A percentile compares a stretch with the other conserved stretches of the same genome.
Evolutionary conservation across 1,284 basidiomycete genomes (phyloP).

Genomic region (Microbotryum scabiosae): DNA sequence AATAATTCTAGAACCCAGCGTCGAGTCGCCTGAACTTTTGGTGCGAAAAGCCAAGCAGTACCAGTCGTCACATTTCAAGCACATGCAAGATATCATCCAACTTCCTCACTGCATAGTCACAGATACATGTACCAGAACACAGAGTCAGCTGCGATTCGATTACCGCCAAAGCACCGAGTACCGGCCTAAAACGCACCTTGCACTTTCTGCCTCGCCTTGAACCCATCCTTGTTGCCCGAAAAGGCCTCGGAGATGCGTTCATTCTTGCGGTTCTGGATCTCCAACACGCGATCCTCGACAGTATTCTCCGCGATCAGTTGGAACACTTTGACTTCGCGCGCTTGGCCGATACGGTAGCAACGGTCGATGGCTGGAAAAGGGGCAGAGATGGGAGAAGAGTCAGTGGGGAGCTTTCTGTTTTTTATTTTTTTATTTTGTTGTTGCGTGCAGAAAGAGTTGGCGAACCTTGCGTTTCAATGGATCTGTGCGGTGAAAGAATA

Average conservation of each 20-base stretch:
- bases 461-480: conserved; percentile 29
- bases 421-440: too few species aligned
- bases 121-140: background rate
- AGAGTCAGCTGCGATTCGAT: background rate
- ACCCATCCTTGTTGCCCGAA: conserved; percentile 24
- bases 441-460: too few species aligned
- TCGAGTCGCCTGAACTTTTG: too few species aligned
- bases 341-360: conserved; percentile 39
- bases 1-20: too few species aligned
- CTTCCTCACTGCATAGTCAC: background rate
- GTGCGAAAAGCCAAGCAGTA: too few species aligned
- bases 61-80: background rate
- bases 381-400: too few species aligned
- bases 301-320: conserved; percentile 36
- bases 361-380: conserved; percentile 31
- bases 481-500: background rate
- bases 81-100: background rate
- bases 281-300: conserved; percentile 36
- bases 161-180: background rate
- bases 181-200: background rate
- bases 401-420: too few species aligned
- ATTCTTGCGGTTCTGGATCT: conserved; percentile 36
- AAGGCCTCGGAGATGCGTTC: conserved; percentile 32
- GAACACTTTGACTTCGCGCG: conserved; percentile 30
- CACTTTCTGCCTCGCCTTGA: conserved; percentile 9